phyloP scores from a whole-genome alignment of 1,284 basidiomycete species.

The Sporisorium scitamineum region DNA sequence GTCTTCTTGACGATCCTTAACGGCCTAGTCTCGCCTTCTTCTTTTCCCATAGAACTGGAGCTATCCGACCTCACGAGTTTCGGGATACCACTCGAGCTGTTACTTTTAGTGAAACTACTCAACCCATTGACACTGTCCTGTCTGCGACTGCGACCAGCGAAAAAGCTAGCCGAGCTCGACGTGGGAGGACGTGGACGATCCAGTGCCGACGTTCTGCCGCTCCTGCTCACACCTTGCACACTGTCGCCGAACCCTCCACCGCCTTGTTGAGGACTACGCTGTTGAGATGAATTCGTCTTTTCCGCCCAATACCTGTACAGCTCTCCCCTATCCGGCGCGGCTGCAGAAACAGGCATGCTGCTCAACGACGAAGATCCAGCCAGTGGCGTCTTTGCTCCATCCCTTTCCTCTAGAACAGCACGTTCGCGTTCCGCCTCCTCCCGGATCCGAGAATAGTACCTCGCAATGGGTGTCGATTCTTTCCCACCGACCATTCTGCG shows the following conservation, averaged over 20 bases:
- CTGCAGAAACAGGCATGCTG: neutral
- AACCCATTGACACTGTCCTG: slow-evolving; percentile 14
- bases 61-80: neutral
- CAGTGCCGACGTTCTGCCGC: slow-evolving; percentile 23
- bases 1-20: slow-evolving; percentile 22
- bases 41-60: neutral
- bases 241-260: neutral
- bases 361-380: neutral
- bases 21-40: slow-evolving; percentile 9
- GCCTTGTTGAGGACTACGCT: neutral
- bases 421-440: slow-evolving; percentile 10
- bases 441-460: slow-evolving; percentile 28
- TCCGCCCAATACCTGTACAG: neutral
- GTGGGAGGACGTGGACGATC: slow-evolving; percentile 51
- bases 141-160: slow-evolving; percentile 21
- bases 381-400: slow-evolving; percentile 17
- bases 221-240: neutral
- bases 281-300: neutral
- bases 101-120: neutral
- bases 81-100: neutral
- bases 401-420: neutral
- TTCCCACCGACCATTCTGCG: neutral
- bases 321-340: neutral
- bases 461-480: slow-evolving; percentile 30
- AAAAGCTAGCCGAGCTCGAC: slow-evolving; percentile 29